These are phyloP conservation scores for Diaporthe amygdali DNA, from an alignment of 2,329 filamentous ascomycete species.

Conservation along the genomic window DNA sequence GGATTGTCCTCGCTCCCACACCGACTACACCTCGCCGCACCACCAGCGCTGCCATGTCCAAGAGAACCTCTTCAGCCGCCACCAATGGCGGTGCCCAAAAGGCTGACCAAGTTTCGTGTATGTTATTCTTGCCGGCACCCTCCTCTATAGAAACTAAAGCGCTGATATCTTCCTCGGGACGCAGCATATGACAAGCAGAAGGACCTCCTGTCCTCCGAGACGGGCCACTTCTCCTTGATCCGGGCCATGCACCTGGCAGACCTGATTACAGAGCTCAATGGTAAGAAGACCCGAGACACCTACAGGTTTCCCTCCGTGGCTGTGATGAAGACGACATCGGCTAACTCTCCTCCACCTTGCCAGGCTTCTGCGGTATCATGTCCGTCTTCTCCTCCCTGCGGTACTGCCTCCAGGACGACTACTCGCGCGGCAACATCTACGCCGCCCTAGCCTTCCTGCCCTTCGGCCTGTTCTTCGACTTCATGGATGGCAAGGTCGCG, in stretches of 20 bases:
- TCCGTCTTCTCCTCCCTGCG: constrained; percentile 94
- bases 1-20: neutral
- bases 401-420: constrained; percentile 77
- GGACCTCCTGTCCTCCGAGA: constrained; percentile 70
- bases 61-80: constrained; percentile 19
- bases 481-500: constrained; percentile 96
- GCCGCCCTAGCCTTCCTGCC: constrained; percentile 86
- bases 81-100: constrained; percentile 25
- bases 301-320: neutral
- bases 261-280: constrained; percentile 82
- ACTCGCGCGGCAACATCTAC: constrained; percentile 74
- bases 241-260: constrained; percentile 79
- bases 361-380: constrained; percentile 88
- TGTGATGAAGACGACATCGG: neutral
- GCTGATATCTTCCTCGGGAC: constrained; percentile 7
- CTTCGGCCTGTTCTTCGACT: constrained; percentile 95
- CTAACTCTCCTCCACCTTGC: neutral
- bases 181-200: constrained; percentile 77
- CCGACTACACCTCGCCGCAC: neutral
- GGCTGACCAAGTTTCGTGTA: constrained; percentile 14
- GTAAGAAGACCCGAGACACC: constrained; percentile 44
- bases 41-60: constrained; percentile 18
- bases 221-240: constrained; percentile 75
- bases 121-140: neutral
- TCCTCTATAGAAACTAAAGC: constrained; percentile 23